phyloP scores from a whole-genome alignment of 305 asterid genomes.

The Euphrasia arctica region DNA sequence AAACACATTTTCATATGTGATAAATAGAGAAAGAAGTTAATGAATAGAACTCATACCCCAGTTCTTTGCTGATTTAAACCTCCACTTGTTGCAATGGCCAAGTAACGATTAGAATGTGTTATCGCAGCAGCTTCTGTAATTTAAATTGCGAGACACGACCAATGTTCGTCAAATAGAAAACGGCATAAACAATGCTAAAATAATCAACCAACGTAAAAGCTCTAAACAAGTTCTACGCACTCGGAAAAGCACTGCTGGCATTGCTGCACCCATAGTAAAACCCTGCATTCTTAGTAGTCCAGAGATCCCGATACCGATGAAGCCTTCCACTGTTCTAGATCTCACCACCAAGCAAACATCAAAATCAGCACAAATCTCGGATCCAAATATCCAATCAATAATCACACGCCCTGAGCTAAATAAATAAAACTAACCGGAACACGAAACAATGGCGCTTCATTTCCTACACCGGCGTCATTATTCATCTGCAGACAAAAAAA shows the following conservation, averaged over 20 bases:
- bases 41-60: slow-evolving; percentile 56
- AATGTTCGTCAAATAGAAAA: slow-evolving; percentile 12
- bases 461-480: slow-evolving; percentile 29
- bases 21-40: slow-evolving; percentile 5
- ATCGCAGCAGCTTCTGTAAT: slow-evolving; percentile 63
- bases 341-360: slow-evolving; percentile 42
- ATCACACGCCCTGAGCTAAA: slow-evolving; percentile 5
- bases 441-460: slow-evolving; percentile 27
- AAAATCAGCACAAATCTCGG: slow-evolving; percentile 39
- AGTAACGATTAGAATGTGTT: slow-evolving; percentile 61
- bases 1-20: slow-evolving; percentile 7
- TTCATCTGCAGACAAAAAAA: slow-evolving; percentile 29
- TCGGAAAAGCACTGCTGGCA: slow-evolving; percentile 63
- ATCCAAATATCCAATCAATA: slow-evolving; percentile 30
- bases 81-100: slow-evolving; percentile 94
- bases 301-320: slow-evolving; percentile 53
- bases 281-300: slow-evolving; percentile 66
- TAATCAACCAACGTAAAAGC: slow-evolving; percentile 21
- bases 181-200: slow-evolving; percentile 10
- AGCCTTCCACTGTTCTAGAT: slow-evolving; percentile 58
- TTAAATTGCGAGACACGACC: slow-evolving; percentile 5
- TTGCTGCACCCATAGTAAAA: slow-evolving; percentile 77
- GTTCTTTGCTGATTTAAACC: slow-evolving; percentile 99
- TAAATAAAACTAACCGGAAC: slow-evolving; percentile 51
- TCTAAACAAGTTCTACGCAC: slow-evolving; percentile 41